phyloP scores from a whole-genome alignment of 768 basidiomycete species.

The Lyophyllum semitale region DNA sequence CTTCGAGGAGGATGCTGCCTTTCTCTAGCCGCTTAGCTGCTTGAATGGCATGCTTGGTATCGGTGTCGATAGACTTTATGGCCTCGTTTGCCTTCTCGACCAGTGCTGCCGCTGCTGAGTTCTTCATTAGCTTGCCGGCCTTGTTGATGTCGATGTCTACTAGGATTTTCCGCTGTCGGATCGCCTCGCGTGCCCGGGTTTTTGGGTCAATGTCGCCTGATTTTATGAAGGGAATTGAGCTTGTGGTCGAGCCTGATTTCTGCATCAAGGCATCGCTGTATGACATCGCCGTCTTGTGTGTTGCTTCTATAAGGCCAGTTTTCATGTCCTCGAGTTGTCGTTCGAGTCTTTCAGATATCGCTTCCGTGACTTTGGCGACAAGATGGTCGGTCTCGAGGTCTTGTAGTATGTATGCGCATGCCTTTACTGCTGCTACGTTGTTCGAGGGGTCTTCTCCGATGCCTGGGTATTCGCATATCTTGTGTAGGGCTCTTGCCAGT shows the following conservation, averaged over 20 bases:
- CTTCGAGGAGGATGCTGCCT: not conserved
- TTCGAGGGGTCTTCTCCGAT: not conserved
- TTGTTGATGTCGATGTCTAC: not conserved
- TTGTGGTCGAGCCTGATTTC: not conserved
- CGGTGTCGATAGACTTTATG: not conserved
- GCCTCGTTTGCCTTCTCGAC: not conserved
- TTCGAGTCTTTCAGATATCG: not conserved
- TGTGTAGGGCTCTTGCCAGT: not conserved
- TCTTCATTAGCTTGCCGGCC: not conserved
- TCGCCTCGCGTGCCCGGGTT: not conserved
- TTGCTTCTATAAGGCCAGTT: too few relatives aligned
- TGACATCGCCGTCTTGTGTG: not conserved
- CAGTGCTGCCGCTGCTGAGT: not conserved
- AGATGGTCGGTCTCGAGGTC: not conserved
- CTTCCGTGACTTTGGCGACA: not conserved
- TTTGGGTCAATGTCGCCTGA: not conserved
- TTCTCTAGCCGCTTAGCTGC: not conserved
- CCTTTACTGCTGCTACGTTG: not conserved
- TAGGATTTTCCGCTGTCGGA: not conserved
- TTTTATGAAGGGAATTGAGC: not conserved
- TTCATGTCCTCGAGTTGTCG: not conserved
- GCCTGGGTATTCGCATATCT: not conserved
- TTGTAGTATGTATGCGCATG: not conserved
- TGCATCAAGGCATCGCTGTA: not conserved
- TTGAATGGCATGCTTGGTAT: not conserved